Conservation (phyloP, 2,329 filamentous ascomycete genomes). For the Tolypocladium amazonense region DNA sequence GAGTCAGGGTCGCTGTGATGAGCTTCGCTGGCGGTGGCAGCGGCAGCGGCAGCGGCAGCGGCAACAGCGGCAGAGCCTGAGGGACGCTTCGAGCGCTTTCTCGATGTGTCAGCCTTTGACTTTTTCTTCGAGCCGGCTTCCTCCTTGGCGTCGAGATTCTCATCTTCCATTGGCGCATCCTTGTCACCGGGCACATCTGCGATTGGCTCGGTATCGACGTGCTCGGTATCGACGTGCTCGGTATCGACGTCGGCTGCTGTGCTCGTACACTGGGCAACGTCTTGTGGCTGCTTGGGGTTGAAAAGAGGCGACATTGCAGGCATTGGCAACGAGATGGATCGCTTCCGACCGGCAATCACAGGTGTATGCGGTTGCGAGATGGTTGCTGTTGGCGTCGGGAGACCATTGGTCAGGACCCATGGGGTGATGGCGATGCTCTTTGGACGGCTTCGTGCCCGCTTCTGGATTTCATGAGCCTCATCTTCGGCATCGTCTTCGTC, state of each 20-base stretch:
- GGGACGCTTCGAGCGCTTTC: not conserved
- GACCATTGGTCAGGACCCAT: conserved; percentile 12
- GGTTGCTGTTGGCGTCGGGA: conserved; percentile 21
- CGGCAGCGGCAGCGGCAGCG: not conserved
- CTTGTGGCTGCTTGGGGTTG: not conserved
- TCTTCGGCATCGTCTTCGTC: conserved; percentile 43
- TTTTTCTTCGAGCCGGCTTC: not conserved
- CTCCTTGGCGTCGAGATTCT: not conserved
- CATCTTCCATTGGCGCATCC: not conserved
- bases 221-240: not conserved
- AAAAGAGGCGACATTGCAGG: conserved; percentile 12
- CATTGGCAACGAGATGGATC: conserved; percentile 39
- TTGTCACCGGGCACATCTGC: not conserved
- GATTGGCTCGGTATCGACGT: not conserved
- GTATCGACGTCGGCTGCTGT: not conserved
- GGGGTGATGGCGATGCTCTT: conserved; percentile 28
- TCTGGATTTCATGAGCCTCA: conserved; percentile 19
- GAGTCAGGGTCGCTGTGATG: conserved; percentile 4
- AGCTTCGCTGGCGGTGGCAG: not conserved
- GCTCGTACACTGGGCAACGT: not conserved
- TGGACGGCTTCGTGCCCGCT: conserved; percentile 24
- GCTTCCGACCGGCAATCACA: conserved; percentile 25
- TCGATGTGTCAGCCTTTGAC: too few species aligned
- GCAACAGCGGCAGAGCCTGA: not conserved
- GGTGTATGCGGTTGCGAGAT: conserved; percentile 24